Evolutionary conservation across 805 yeast genomes (phyloP).

Genomic region (Scheffersomyces amazonensis): DNA sequence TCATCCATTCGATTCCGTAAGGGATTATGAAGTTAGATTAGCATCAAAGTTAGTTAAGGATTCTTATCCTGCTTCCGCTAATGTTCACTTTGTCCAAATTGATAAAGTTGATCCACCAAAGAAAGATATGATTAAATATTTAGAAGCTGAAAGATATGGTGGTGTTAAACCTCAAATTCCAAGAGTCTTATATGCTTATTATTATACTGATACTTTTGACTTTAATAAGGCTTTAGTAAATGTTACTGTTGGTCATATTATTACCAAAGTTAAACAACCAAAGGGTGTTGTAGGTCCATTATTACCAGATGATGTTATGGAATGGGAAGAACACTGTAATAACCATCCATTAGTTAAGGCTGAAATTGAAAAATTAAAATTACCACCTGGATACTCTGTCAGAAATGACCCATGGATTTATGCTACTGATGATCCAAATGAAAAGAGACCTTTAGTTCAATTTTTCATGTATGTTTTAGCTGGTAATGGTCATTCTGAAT

Average conservation of each 20-base stretch:
- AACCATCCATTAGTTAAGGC: conserved; percentile 58
- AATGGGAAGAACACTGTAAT: conserved; percentile 49
- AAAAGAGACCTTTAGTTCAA: conserved; percentile 62
- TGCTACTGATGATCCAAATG: conserved; percentile 68
- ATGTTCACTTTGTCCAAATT: conserved; percentile 62
- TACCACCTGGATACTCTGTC: conserved; percentile 55
- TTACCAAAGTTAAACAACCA: conserved; percentile 54
- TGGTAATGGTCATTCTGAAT: conserved; percentile 61
- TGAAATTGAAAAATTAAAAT: conserved; percentile 63
- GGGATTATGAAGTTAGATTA: conserved; percentile 55
- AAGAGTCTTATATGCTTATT: conserved; percentile 67
- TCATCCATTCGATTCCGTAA: conserved; percentile 61
- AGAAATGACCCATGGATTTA: conserved; percentile 84
- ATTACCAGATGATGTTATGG: conserved; percentile 60
- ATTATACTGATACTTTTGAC: conserved; percentile 50
- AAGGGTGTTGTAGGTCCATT: conserved; percentile 70
- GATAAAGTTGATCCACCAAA: conserved; percentile 81
- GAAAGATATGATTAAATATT: conserved; percentile 60
- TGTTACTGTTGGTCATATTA: conserved; percentile 57
- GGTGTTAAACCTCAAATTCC: conserved; percentile 53
- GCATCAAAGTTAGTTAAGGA: conserved; percentile 63
- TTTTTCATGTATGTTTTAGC: conserved; percentile 72
- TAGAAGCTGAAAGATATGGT: conserved; percentile 60
- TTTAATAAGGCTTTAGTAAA: conserved; percentile 74
- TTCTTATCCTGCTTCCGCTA: conserved; percentile 46